phyloP scores from a whole-genome alignment of 2,329 filamentous ascomycete genomes.

The Botrytis pseudocinerea region DNA sequence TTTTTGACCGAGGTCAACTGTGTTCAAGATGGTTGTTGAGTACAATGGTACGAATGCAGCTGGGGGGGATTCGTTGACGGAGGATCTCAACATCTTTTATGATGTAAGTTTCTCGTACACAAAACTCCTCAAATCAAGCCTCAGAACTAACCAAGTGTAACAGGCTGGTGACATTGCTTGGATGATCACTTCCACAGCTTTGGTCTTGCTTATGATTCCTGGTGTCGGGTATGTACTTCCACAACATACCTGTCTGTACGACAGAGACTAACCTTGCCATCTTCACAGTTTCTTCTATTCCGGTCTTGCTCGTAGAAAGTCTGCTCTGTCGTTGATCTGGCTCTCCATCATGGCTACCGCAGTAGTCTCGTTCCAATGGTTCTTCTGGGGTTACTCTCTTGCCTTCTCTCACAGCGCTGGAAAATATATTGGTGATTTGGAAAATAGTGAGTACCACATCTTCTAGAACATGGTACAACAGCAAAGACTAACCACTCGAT shows the following conservation, averaged over 20 bases:
- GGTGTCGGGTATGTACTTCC: conserved; percentile 67
- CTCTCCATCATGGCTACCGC: conserved; percentile 84
- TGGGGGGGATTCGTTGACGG: conserved; percentile 60
- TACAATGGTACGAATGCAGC: conserved; percentile 58
- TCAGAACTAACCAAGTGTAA: conserved; percentile 52
- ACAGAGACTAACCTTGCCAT: conserved; percentile 29
- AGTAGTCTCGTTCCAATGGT: conserved; percentile 89
- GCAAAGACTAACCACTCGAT: conserved; percentile 5
- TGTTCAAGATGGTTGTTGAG: conserved; percentile 37
- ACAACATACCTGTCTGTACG: conserved; percentile 19
- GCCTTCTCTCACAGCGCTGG: conserved; percentile 57
- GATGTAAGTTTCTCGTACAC: conserved; percentile 51
- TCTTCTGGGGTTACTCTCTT: conserved; percentile 49
- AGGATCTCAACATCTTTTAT: conserved; percentile 84
- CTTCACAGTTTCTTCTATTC: conserved; percentile 76
- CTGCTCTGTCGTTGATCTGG: conserved; percentile 86
- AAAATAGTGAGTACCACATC: conserved; percentile 53
- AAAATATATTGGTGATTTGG: conserved; percentile 73
- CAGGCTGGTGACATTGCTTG: conserved; percentile 81
- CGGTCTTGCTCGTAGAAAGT: conserved; percentile 84
- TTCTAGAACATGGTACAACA: conserved; percentile 11
- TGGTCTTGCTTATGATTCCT: conserved; percentile 90
- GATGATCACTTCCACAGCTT: conserved; percentile 77
- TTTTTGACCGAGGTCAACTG: not conserved
- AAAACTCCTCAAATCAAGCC: not conserved